Conservation (phyloP, 169 alveolate species). For the Cryptosporidium bovis region DNA sequence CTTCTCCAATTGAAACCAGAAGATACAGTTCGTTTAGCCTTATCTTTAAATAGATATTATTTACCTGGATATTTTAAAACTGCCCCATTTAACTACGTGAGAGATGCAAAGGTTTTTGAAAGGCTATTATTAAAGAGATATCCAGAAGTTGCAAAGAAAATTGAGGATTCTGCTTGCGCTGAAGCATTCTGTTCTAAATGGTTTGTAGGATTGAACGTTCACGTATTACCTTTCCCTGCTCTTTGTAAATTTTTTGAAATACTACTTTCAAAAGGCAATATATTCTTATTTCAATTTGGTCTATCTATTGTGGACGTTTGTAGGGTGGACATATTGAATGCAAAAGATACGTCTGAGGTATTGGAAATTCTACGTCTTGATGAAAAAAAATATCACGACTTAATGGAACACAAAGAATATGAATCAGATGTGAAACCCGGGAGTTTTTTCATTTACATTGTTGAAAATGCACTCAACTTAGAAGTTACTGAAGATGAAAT, state of each 20-base stretch:
- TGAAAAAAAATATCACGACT: conserved; percentile 73
- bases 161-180: conserved; percentile 76
- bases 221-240: conserved; percentile 80
- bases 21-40: conserved; percentile 75
- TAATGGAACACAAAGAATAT: conserved; percentile 17
- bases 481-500: conserved; percentile 68
- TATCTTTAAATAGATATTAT: conserved; percentile 77
- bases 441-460: conserved; percentile 76
- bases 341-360: conserved; percentile 77
- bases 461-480: conserved; percentile 75
- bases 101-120: conserved; percentile 81
- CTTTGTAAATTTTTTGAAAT: conserved; percentile 76
- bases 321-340: conserved; percentile 72
- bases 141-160: conserved; percentile 74
- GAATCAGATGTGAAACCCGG: conserved; percentile 68
- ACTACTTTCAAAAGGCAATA: conserved; percentile 71
- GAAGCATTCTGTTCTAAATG: conserved; percentile 81
- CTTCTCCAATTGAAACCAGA: conserved; percentile 74
- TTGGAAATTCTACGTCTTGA: conserved; percentile 79
- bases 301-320: conserved; percentile 73
- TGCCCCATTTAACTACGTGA: conserved; percentile 80
- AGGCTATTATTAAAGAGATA: conserved; percentile 53
- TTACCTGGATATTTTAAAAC: conserved; percentile 80
- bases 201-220: conserved; percentile 81
- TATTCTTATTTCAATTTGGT: conserved; percentile 77